phyloP scores from a whole-genome alignment of 257 asterid genomes.

The Verbascum thapsus region DNA sequence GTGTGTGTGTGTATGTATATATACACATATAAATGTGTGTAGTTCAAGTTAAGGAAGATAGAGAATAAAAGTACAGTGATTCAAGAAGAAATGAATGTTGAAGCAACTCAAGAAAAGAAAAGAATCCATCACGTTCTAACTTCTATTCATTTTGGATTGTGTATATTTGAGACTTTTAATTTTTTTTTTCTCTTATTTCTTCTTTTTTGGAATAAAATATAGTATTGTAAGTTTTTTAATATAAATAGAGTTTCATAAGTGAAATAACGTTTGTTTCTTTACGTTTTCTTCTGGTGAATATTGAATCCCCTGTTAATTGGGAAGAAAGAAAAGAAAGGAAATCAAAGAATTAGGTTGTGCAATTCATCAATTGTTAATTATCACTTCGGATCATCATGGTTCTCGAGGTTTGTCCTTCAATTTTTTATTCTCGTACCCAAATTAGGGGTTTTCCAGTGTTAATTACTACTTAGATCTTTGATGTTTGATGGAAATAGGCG shows the following conservation, averaged over 20 bases:
- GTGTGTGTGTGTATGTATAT: not conserved
- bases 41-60: not conserved
- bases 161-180: too few species aligned
- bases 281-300: too few species aligned
- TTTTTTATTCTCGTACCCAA: constrained; percentile 8
- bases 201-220: too few species aligned
- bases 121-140: constrained; percentile 31
- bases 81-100: constrained; percentile 34
- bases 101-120: constrained; percentile 38
- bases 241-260: too few species aligned
- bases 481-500: constrained; percentile 50
- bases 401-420: constrained; percentile 46
- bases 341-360: too few species aligned
- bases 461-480: not conserved
- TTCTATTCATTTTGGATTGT: too few species aligned
- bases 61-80: constrained; percentile 1
- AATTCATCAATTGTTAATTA: too few species aligned
- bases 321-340: too few species aligned
- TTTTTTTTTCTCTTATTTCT: too few species aligned
- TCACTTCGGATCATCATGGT: constrained; percentile 48
- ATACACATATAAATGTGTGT: not conserved
- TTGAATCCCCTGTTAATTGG: too few species aligned
- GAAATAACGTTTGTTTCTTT: too few species aligned
- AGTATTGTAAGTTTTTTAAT: too few species aligned
- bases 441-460: constrained; percentile 7